Evolutionary conservation across 345 rosid genomes (phyloP), one percentile per base, ranked within the genome.

Genomic region (Chamaenerion angustifolium): DNA sequence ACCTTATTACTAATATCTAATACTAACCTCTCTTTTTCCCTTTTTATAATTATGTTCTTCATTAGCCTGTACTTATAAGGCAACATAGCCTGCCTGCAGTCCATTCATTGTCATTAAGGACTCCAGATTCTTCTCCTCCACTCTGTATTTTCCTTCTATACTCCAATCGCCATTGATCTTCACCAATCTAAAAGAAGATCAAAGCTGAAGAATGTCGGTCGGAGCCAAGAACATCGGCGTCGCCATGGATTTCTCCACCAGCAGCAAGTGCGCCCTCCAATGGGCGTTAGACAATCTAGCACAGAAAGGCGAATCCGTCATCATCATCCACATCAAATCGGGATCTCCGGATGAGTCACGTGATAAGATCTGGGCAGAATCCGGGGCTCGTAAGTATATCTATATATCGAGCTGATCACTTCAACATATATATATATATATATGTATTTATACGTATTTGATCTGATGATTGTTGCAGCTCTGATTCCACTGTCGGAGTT

Each of bases 171-270:
- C 5, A 23, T 23, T 23, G 27, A 23, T 23, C 8, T 31, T 31
- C 37, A 7, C 8, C 37, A 31, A 7, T 31, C 37, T 31, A 7
- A 16, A 45, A 45, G 18, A 44, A 13, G 11, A 17, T 46, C 18
- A n/a, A n/a, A 21, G 25, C 25, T 10, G 25, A 40, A 11, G 41
- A 31, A 81, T 67, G 68, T 82, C 88, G 88, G 37, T 67, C 2
- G 74, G 75, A 16, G 96, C 77, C 27, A 79, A 80, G 66, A 82
- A 49, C 31, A 67, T 84, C 10, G 96, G 96, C 0, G 74, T 88
- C 62, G 99, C 95, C 8, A 66, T 92, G 96, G 98, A 92, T 56
- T 92, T 84, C 81, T 92, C 99, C 0, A 60, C 43, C 40, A 82
- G 95, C 80, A 92, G 98, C 90, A 92, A 84, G 72, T 65, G 65